A percentile compares a stretch with the other conserved stretches of the same genome.
Conservation (phyloP, 306 rosid genomes). For the Ormosia semicastrata region DNA sequence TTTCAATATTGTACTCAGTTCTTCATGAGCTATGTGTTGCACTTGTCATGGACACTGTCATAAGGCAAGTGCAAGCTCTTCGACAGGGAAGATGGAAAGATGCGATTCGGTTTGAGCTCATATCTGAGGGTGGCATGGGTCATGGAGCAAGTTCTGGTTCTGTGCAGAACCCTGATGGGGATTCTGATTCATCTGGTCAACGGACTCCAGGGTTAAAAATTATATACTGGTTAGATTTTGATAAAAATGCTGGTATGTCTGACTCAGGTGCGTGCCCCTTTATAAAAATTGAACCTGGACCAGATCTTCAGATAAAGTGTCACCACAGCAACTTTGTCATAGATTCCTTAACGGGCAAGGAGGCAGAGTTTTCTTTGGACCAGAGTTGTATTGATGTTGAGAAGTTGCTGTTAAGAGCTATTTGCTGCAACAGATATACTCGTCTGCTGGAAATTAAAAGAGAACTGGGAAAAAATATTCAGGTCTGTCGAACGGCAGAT, state of each 20-base stretch:
- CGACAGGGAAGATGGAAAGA: slow-evolving; percentile 98
- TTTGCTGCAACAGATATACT: slow-evolving; percentile 86
- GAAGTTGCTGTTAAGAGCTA: slow-evolving; percentile 83
- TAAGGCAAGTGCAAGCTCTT: slow-evolving; percentile 87
- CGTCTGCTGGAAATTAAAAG: slow-evolving; percentile 92
- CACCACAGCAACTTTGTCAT: slow-evolving; percentile 80
- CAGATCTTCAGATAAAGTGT: slow-evolving; percentile 86
- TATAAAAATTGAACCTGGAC: slow-evolving; percentile 90
- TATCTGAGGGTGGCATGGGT: slow-evolving; percentile 62
- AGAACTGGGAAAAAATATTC: slow-evolving; percentile 70
- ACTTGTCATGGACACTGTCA: slow-evolving; percentile 88
- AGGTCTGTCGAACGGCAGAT: slow-evolving; percentile 63
- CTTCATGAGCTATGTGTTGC: slow-evolving; percentile 91
- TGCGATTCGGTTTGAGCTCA: slow-evolving; percentile 88
- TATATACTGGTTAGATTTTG: slow-evolving; percentile 90
- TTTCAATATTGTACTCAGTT: slow-evolving; percentile 68
- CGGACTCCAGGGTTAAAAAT: slow-evolving; percentile 92
- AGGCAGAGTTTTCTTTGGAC: slow-evolving; percentile 79
- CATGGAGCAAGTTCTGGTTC: slow-evolving; percentile 69
- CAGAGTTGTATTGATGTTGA: slow-evolving; percentile 95
- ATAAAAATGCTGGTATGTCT: slow-evolving; percentile 60
- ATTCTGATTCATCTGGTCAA: slow-evolving; percentile 70
- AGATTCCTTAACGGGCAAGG: slow-evolving; percentile 88
- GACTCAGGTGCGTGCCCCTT: slow-evolving; percentile 73
- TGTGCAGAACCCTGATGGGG: slow-evolving; percentile 78